These are phyloP conservation scores for Thalassiosira hispida DNA, from an alignment of 352 stramenopile species.

Conservation along the genomic window DNA sequence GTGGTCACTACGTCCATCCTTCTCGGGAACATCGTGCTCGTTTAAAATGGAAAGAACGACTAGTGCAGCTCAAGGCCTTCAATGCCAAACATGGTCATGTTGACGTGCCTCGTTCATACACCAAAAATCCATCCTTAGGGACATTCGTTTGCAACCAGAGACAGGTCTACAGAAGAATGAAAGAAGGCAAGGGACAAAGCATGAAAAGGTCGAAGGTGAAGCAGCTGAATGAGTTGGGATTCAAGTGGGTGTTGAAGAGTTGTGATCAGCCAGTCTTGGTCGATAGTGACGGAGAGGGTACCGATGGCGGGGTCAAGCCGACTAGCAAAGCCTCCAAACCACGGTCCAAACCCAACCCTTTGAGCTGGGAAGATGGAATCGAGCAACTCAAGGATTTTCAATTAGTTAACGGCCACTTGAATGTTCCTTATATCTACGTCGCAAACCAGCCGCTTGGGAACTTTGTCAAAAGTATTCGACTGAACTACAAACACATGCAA, in stretches of 20 bases:
- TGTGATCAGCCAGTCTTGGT: conserved; percentile 24
- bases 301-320: neutral
- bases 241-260: conserved; percentile 41
- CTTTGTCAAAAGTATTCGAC: conserved; percentile 46
- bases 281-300: conserved; percentile 18
- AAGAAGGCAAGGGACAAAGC: conserved; percentile 34
- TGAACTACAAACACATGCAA: conserved; percentile 45
- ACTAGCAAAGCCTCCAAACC: neutral
- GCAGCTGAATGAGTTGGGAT: conserved; percentile 34
- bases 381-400: conserved; percentile 29
- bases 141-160: conserved; percentile 49
- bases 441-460: conserved; percentile 43
- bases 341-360: too few relatives aligned
- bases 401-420: conserved; percentile 14
- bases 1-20: too few relatives aligned
- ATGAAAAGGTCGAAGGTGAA: conserved; percentile 29
- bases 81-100: conserved; percentile 40
- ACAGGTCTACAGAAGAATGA: conserved; percentile 45
- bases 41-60: too few relatives aligned
- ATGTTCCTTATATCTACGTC: conserved; percentile 40
- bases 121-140: conserved; percentile 34
- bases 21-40: too few relatives aligned
- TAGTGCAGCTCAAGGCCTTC: conserved; percentile 21
- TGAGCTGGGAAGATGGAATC: conserved; percentile 35
- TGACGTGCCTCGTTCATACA: conserved; percentile 44